Conservation (phyloP, 768 basidiomycete genomes). For the Kwoniella shandongensis region DNA sequence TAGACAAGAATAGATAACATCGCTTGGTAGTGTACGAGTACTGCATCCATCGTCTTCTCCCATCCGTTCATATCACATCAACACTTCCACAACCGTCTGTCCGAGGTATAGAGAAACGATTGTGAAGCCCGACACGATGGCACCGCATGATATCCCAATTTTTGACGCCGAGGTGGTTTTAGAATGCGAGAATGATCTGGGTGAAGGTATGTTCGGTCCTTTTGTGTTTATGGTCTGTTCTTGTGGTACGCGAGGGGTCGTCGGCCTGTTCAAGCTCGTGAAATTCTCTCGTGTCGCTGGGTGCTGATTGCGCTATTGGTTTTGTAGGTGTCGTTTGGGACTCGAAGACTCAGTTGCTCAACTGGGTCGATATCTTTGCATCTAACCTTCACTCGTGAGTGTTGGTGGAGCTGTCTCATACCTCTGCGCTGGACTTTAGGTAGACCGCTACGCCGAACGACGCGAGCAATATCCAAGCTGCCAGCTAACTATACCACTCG, state of each 20-base stretch:
- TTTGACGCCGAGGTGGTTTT: constrained; percentile 41
- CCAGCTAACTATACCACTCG: background rate
- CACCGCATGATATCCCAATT: constrained; percentile 21
- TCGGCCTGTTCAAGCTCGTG: too few species aligned
- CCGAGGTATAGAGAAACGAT: too few species aligned
- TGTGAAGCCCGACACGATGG: too few species aligned
- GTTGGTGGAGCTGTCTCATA: background rate
- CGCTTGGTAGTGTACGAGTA: too few species aligned
- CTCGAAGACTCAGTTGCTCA: constrained; percentile 37
- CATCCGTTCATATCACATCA: too few species aligned
- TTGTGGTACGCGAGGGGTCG: too few species aligned
- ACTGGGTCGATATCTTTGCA: constrained; percentile 48
- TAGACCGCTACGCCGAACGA: too few species aligned
- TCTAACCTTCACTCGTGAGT: constrained; percentile 46
- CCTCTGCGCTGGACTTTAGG: background rate
- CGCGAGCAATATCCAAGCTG: background rate
- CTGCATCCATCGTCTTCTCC: too few species aligned
- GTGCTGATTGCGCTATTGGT: background rate
- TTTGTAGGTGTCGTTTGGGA: constrained; percentile 48
- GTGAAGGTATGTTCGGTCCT: constrained; percentile 40
- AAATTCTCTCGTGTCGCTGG: background rate
- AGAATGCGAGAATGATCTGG: constrained; percentile 39
- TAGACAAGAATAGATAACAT: too few species aligned
- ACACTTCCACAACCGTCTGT: too few species aligned
- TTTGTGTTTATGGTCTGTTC: too few species aligned